Conservation (phyloP, 495 filamentous ascomycete genomes). For the Daldinia bambusicola region DNA sequence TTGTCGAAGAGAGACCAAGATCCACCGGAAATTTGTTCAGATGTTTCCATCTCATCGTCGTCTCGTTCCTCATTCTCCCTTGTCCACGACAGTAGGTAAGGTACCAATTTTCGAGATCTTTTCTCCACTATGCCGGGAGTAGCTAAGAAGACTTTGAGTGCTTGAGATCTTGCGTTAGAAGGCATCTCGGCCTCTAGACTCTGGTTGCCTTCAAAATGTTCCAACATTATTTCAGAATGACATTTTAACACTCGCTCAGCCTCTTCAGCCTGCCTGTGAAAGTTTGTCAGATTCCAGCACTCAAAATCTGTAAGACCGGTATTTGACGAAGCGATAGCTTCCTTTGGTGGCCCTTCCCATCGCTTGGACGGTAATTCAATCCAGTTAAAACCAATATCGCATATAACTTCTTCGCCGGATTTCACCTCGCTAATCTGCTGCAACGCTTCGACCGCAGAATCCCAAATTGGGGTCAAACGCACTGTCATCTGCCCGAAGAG, state of each 20-base stretch:
- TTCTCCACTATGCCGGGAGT: conserved; percentile 84
- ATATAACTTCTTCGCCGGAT: conserved; percentile 76
- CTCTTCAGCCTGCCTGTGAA: conserved; percentile 60
- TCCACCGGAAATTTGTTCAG: conserved; percentile 62
- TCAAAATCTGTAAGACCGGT: conserved; percentile 72
- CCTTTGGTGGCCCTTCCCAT: conserved; percentile 51
- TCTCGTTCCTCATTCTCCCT: conserved; percentile 59
- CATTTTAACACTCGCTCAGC: conserved; percentile 53
- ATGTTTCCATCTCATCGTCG: conserved; percentile 47
- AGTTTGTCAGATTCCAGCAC: conserved; percentile 75
- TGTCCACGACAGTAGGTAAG: conserved; percentile 84
- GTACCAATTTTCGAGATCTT: conserved; percentile 82
- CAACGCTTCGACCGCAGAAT: conserved; percentile 79
- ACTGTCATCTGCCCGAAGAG: conserved; percentile 91
- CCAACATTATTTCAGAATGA: conserved; percentile 60
- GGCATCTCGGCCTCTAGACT: conserved; percentile 53
- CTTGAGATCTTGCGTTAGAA: conserved; percentile 71
- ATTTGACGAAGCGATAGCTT: conserved; percentile 16
- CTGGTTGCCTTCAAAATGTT: conserved; percentile 61
- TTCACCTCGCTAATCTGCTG: conserved; percentile 77
- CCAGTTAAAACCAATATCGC: conserved; percentile 81
- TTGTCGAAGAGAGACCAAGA: conserved; percentile 71
- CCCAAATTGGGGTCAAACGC: conserved; percentile 83
- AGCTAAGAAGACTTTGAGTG: conserved; percentile 79
- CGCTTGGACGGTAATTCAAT: conserved; percentile 67